phyloP scores from a whole-genome alignment of 257 asterid genomes.

The Lantana camara region DNA sequence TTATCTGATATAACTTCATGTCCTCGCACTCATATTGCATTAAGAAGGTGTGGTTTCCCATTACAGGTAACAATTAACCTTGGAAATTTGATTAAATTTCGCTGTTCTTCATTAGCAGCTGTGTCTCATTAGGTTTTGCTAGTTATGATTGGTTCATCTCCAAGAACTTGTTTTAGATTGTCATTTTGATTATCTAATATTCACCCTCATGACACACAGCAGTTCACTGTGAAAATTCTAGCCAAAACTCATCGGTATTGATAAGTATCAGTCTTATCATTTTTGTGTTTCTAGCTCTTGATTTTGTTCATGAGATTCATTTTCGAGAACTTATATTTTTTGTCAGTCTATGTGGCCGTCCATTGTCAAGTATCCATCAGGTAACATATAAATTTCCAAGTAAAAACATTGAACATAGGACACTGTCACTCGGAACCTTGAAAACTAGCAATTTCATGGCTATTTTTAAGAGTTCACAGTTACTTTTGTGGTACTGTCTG shows the following conservation, averaged over 20 bases:
- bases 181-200: background rate
- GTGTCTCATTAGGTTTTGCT: slow-evolving; percentile 19
- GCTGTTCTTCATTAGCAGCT: background rate
- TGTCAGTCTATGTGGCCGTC: background rate
- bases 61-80: slow-evolving; percentile 2
- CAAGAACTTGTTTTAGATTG: background rate
- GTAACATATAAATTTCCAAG: background rate
- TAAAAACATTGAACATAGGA: background rate
- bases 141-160: slow-evolving; percentile 24
- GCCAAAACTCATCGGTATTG: background rate
- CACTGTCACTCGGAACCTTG: slow-evolving; percentile 18
- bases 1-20: background rate
- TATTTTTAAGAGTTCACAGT: background rate
- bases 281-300: slow-evolving; percentile 6
- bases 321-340: background rate
- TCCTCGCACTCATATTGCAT: slow-evolving; percentile 16
- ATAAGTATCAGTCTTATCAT: background rate
- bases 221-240: background rate
- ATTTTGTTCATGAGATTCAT: slow-evolving; percentile 15
- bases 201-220: slow-evolving; percentile 1
- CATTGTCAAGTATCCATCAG: too few species aligned
- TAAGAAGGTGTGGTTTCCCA: slow-evolving; percentile 8
- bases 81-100: slow-evolving; percentile 14
- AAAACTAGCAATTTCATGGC: slow-evolving; percentile 14
- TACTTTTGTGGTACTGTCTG: slow-evolving; percentile 2